Conservation (phyloP, 768 basidiomycete genomes). For the Leccinum olivaceopallidum region DNA sequence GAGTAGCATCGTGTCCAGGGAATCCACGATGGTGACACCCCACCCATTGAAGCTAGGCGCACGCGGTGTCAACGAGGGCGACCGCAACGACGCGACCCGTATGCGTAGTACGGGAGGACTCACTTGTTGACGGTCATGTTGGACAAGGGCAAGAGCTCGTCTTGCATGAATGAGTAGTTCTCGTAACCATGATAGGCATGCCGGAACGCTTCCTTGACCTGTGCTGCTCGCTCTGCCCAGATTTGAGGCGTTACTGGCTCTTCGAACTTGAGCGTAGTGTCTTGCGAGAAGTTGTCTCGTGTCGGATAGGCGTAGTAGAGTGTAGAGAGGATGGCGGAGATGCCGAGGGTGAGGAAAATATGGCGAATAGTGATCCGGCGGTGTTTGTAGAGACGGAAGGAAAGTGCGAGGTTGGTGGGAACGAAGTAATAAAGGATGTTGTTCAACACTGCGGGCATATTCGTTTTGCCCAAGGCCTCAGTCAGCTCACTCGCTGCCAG, state of each 20-base stretch:
- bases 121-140: slow-evolving; percentile 49
- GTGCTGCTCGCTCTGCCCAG: slow-evolving; percentile 54
- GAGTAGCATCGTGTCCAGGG: slow-evolving; percentile 89
- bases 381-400: background rate
- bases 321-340: slow-evolving; percentile 14
- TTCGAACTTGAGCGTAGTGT: background rate
- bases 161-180: slow-evolving; percentile 55
- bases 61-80: background rate
- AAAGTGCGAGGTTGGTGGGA: background rate
- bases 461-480: background rate
- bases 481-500: background rate
- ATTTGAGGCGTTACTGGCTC: slow-evolving; percentile 23
- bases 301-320: slow-evolving; percentile 21
- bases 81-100: background rate
- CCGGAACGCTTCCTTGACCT: slow-evolving; percentile 62
- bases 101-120: slow-evolving; percentile 15
- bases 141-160: slow-evolving; percentile 60
- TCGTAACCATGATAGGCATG: slow-evolving; percentile 73
- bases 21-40: slow-evolving; percentile 76
- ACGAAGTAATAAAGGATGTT: background rate
- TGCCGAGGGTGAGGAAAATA: slow-evolving; percentile 15
- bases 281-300: background rate
- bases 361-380: slow-evolving; percentile 22
- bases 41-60: slow-evolving; percentile 54
- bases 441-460: background rate